Percentiles rank a stretch among this genome's conserved stretches.
Evolutionary conservation across 176 grass and related monocot species (phyloP).

Genomic region (Olyra latifolia): DNA sequence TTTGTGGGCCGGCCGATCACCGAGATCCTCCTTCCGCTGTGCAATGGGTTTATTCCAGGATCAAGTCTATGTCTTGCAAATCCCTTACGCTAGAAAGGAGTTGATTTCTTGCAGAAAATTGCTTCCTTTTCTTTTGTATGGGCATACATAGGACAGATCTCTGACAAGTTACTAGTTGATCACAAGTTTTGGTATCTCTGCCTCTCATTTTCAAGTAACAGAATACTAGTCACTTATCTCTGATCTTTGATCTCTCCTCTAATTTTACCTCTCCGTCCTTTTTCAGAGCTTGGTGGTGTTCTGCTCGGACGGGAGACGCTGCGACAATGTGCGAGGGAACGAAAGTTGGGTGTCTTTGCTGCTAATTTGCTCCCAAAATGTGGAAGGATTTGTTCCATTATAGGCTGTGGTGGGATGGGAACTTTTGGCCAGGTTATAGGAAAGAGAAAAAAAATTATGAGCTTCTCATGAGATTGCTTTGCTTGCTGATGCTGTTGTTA

Average conservation of each 20-base stretch:
- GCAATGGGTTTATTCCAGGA: background rate
- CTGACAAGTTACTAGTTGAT: background rate
- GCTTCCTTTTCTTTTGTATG: background rate
- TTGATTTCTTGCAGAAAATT: background rate
- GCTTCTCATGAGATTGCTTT: conserved; percentile 26
- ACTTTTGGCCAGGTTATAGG: conserved; percentile 32
- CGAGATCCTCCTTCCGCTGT: background rate
- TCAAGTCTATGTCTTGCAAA: background rate
- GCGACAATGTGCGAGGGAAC: conserved; percentile 4
- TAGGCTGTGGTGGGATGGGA: conserved; percentile 25
- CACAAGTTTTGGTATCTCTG: background rate
- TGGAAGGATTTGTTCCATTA: conserved; percentile 41
- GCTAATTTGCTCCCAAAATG: conserved; percentile 36
- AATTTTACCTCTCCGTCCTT: background rate
- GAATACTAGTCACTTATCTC: background rate
- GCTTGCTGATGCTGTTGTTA: conserved; percentile 28
- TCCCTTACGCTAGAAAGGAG: background rate
- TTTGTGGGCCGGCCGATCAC: conserved; percentile 7
- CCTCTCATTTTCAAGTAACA: background rate
- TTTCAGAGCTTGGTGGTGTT: conserved; percentile 26
- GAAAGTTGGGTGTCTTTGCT: conserved; percentile 8
- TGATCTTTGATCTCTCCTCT: background rate
- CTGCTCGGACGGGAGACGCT: conserved; percentile 1
- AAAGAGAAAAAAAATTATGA: background rate
- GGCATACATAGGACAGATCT: conserved; percentile 12